These are phyloP conservation scores for Saturnispora quitensis DNA, from an alignment of 805 yeast genomes.

Conservation along the genomic window DNA sequence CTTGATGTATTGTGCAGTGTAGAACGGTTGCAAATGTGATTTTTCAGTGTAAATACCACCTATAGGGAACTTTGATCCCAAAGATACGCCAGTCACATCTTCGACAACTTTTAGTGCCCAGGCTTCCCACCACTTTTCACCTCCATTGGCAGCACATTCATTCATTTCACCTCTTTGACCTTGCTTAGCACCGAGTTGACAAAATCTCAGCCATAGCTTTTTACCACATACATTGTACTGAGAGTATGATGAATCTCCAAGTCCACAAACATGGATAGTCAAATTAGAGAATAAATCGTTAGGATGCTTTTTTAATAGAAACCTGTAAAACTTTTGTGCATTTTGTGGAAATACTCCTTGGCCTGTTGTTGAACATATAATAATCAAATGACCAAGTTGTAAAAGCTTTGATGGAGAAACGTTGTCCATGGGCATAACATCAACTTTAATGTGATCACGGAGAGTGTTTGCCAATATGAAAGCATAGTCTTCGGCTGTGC, in stretches of 20 bases:
- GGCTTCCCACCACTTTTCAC: slow-evolving; percentile 66
- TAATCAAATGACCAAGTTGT: slow-evolving; percentile 26
- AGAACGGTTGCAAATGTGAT: not conserved
- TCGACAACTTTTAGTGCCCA: slow-evolving; percentile 51
- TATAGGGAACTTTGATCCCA: not conserved
- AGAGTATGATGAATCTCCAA: slow-evolving; percentile 91
- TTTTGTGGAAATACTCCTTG: slow-evolving; percentile 90
- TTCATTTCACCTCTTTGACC: slow-evolving; percentile 80
- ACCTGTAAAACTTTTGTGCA: slow-evolving; percentile 64
- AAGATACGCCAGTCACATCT: slow-evolving; percentile 2
- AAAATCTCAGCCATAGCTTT: slow-evolving; percentile 67
- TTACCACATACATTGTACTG: slow-evolving; percentile 81
- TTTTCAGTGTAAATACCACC: slow-evolving; percentile 3
- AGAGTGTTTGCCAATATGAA: slow-evolving; percentile 51
- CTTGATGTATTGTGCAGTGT: not conserved
- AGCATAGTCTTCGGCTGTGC: slow-evolving; percentile 83
- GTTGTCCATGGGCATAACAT: slow-evolving; percentile 43
- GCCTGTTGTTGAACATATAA: slow-evolving; percentile 84
- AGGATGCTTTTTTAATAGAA: slow-evolving; percentile 57
- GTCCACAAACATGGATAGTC: slow-evolving; percentile 66
- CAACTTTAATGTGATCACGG: slow-evolving; percentile 44
- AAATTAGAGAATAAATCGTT: slow-evolving; percentile 50
- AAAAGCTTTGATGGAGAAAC: slow-evolving; percentile 26
- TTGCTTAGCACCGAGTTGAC: slow-evolving; percentile 75
- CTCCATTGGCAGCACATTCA: slow-evolving; percentile 69